These are phyloP conservation scores for Striga hermonthica DNA, from an alignment of 305 asterid species.

Conservation along the genomic window DNA sequence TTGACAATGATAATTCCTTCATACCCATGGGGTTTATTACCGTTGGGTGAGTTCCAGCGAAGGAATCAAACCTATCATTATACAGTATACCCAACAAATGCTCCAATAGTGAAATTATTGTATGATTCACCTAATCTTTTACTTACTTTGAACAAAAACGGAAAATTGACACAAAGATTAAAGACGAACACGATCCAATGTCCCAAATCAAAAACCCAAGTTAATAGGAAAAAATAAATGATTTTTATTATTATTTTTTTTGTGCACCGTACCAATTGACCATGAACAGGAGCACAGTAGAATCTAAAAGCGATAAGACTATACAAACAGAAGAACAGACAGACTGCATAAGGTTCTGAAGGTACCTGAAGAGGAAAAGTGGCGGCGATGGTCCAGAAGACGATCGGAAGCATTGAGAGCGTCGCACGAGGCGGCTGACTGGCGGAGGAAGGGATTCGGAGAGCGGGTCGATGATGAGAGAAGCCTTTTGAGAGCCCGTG, in stretches of 20 bases:
- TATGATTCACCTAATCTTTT: too few species aligned
- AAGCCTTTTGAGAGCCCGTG: slow-evolving; percentile 2
- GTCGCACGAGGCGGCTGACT: not conserved
- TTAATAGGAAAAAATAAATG: too few species aligned
- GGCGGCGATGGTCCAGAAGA: slow-evolving; percentile 3
- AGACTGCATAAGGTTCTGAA: not conserved
- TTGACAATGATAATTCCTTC: too few species aligned
- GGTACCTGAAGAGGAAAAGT: not conserved
- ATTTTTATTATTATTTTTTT: too few species aligned
- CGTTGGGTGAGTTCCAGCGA: too few species aligned
- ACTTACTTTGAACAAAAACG: too few species aligned
- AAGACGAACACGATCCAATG: too few species aligned
- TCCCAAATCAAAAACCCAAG: not conserved
- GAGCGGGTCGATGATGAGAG: slow-evolving; percentile 5
- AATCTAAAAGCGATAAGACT: not conserved
- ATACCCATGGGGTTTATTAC: too few species aligned
- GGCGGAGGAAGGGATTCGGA: slow-evolving; percentile 11
- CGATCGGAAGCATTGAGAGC: slow-evolving; percentile 3
- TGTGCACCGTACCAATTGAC: not conserved
- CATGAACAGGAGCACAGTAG: not conserved
- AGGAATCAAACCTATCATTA: too few species aligned
- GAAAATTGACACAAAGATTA: too few species aligned
- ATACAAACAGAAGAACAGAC: not conserved
- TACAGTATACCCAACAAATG: not conserved
- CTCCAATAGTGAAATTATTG: too few species aligned